Base-by-base conservation (phyloP, 164 flowering plant genomes). In the Brasenia schreberi region DNA sequence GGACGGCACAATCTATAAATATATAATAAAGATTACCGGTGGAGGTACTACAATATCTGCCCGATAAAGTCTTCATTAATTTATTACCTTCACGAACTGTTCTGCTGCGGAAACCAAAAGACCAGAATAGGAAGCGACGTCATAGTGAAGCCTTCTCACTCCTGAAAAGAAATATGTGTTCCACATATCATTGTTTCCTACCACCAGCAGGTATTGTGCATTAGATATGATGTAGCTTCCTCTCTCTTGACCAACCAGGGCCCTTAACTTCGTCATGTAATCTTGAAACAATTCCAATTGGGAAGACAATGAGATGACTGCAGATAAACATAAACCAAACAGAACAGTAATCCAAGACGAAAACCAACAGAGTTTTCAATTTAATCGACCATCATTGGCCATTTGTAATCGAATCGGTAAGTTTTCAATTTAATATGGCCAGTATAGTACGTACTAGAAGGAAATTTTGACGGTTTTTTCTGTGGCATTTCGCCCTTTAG, bases 201-300 rank as follows among this genome's bases (percentile, higher is more conserved):
- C 12, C 11, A 45, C 53, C 53, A 88, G 72, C 0, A 82, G 0
- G 66, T 49, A 81, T 6, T 90, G 0, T 58, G 83, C 74, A 18
- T 85, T 79, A 19, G 64, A 63, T 60, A 87, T 0, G 0, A 86
- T 84, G 74, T 17, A 56, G 0, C 68, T 68, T 12, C 84, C 70
- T 58, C 60, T 81, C 17, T 83, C 82, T 74, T 80, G 81, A 59
- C 97, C 97, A 0, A 76, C 84, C 0, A 71, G 6, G 0, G 6
- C 69, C 18, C 75, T 76, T 42, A 93, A 43, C 82, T 77, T 84
- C 42, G n/a, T 71, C 42, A 69, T 77, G 74, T 84, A 90, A 9
- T 90, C 86, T 69, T 78, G 76, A 80, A 90, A 93, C 33, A 75
- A 7, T 5, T 75, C 60, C 59, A 93, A 5, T 56, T 93, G 97